Evolutionary conservation across 768 basidiomycete species (phyloP), one percentile per base, ranked within the genome.

Genomic region (Chiua virens): DNA sequence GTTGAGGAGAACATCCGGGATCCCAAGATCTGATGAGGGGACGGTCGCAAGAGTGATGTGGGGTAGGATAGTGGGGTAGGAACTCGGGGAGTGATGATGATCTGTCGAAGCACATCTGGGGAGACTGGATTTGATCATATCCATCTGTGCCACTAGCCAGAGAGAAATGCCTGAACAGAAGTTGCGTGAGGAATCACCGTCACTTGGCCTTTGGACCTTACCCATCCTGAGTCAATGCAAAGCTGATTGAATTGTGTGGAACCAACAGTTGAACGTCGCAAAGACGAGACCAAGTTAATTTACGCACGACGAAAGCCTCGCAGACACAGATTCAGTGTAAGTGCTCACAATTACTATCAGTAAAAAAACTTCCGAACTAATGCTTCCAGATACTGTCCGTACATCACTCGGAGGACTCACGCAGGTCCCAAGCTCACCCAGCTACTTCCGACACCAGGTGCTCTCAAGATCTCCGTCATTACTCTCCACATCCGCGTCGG

Each of bases 401-500:
- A 21, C 15, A 17, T 64, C 46, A 68, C 39, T 59, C 53, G 21
- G 63, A 45, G 18, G 59, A 42, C 45, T 52, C 60, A 35, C 52
- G 64, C 9, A n/a, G 63, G 49, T 35, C 62, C 63, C 62, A 90
- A 69, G 63, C 81, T 88, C 45, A 92, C 72, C 89, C 89, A 92
- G 55, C 86, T 89, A 43, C 80, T 75, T 34, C 72, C 80, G 23
- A 80, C 80, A 27, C 73, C 75, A 5, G n/a, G 75, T 70, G 13
- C 58, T 66, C 52, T 78, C 82, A 3, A 77, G 73, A 50, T 80
- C 81, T 3, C 77, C 78, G 13, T 74, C 70, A 56, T 81, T 83
- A 58, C 85, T 85, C 66, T 89, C 87, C 11, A 80, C 75, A 50
- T 89, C 88, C 7, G 79, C 79, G 47, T 89, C 87, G 1, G 86